Conservation (phyloP, 768 basidiomycete species). For the Strobilomyces dryophilus region DNA sequence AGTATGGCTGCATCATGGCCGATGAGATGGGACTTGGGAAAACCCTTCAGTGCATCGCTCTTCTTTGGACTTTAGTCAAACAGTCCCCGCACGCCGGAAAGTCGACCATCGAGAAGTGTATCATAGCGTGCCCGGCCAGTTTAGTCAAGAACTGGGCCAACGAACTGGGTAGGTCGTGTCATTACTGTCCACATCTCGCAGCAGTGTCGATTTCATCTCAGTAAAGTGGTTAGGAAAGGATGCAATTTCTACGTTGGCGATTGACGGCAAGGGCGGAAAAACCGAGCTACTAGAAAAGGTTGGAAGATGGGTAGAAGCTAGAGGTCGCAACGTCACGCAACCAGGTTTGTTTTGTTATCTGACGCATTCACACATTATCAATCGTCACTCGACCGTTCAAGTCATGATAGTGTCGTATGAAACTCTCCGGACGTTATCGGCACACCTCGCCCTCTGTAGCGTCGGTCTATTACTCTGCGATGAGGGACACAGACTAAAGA, state of each 20-base stretch:
- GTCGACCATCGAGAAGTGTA: slow-evolving; percentile 91
- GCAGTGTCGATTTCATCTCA: slow-evolving; percentile 28
- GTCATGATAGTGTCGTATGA: slow-evolving; percentile 99
- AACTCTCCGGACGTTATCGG: slow-evolving; percentile 78
- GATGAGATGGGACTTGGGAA: slow-evolving; percentile 99
- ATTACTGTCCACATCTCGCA: background rate
- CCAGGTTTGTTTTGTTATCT: slow-evolving; percentile 55
- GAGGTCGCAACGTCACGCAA: slow-evolving; percentile 85
- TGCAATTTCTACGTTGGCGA: slow-evolving; percentile 73
- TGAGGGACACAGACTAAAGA: slow-evolving; percentile 96
- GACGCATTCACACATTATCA: background rate
- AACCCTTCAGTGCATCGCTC: slow-evolving; percentile 92
- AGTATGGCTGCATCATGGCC: slow-evolving; percentile 97
- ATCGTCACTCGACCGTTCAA: slow-evolving; percentile 26
- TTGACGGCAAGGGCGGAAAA: slow-evolving; percentile 92
- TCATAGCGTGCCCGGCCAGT: slow-evolving; percentile 96
- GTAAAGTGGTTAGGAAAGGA: slow-evolving; percentile 95
- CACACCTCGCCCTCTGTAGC: slow-evolving; percentile 69
- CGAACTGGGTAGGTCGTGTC: slow-evolving; percentile 68
- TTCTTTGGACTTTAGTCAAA: slow-evolving; percentile 93
- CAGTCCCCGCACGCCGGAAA: slow-evolving; percentile 89
- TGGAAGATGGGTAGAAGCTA: slow-evolving; percentile 83
- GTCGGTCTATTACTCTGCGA: slow-evolving; percentile 95
- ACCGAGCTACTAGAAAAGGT: slow-evolving; percentile 75
- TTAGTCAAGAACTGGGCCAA: slow-evolving; percentile 99